Percentiles rank a stretch among this genome's conserved stretches.
These are phyloP conservation scores for Daucus carota DNA, from an alignment of 129 eudicot species.

Conservation along the genomic window DH1_v3.0 NC_030388.2:32739001-32739500, in stretches of 20 bases:
- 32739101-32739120: conserved; percentile 14
- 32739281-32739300: conserved; percentile 25
- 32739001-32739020: conserved; percentile 15
- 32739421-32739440: too few species aligned
- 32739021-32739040: conserved; percentile 12
- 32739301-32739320: conserved; percentile 20
- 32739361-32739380: too few species aligned
- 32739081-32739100: conserved; percentile 18
- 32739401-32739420: too few species aligned
- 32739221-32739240: conserved; percentile 16
- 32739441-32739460: too few species aligned
- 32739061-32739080: background rate
- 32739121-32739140: conserved; percentile 9
- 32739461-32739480: too few species aligned
- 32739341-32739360: too few species aligned
- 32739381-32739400: too few species aligned
- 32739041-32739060: conserved; percentile 16
- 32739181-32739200: conserved; percentile 11
- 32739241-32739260: conserved; percentile 24
- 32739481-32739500: too few species aligned
- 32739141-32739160: conserved; percentile 11
- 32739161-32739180: conserved; percentile 15
- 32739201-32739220: conserved; percentile 19
- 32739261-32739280: conserved; percentile 25
- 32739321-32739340: conserved; percentile 29